phyloP scores from a whole-genome alignment of 129 eudicot species.

The Calendula officinalis region DNA sequence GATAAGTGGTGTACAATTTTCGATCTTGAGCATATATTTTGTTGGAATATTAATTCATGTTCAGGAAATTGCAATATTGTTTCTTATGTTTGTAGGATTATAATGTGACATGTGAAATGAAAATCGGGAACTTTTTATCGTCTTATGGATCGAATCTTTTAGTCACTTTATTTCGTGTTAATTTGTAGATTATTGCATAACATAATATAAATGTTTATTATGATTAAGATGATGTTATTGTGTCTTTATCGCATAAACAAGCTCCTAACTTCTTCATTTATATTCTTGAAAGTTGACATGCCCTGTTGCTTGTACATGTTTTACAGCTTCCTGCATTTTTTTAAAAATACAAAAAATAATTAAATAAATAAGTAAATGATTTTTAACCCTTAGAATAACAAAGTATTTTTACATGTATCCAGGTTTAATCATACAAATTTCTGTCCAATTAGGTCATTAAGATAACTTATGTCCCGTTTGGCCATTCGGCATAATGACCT shows the following conservation, averaged over 20 bases:
- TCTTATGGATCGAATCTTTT: conserved; percentile 6
- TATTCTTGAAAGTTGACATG: conserved; percentile 91
- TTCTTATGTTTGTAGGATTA: conserved; percentile 27
- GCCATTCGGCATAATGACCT: too few species aligned
- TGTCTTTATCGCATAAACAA: background rate
- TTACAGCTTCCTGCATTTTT: conserved; percentile 77
- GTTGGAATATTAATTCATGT: conserved; percentile 13
- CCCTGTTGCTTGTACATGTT: conserved; percentile 94
- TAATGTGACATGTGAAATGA: conserved; percentile 30
- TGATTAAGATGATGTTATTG: too few species aligned
- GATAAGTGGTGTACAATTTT: conserved; percentile 15
- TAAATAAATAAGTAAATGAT: background rate
- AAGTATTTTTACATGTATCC: too few species aligned
- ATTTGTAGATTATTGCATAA: too few species aligned
- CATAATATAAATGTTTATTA: too few species aligned
- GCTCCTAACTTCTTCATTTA: conserved; percentile 33
- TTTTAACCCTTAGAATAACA: too few species aligned
- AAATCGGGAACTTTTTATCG: conserved; percentile 10
- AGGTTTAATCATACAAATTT: too few species aligned
- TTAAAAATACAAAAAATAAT: background rate
- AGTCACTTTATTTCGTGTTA: background rate
- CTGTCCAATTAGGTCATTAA: too few species aligned
- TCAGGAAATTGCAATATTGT: conserved; percentile 25
- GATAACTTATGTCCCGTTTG: too few species aligned
- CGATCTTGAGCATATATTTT: conserved; percentile 12